Evolutionary conservation across 164 flowering plant species (phyloP), one percentile per base, ranked within the genome.

Genomic region (Berberis thunbergii): DNA sequence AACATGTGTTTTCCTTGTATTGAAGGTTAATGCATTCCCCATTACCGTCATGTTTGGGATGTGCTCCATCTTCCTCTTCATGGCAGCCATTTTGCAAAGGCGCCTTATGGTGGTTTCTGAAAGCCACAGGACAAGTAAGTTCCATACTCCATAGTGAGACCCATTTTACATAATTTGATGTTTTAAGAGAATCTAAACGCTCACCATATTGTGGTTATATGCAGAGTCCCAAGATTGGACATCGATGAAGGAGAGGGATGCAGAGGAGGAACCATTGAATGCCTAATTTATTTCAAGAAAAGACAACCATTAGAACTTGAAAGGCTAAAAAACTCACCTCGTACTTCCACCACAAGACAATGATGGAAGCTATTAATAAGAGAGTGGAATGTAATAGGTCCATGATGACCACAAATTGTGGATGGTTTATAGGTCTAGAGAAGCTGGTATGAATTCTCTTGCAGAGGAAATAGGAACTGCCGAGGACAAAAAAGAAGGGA

Each of bases 41-140:
- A 90, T 90, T 77, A 88, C 96, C 3, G 77, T 94, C 41, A 94
- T 94, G 98, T 87, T 90, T 64, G 97, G 97, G 53, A 94, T 94
- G 98, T 94, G 98, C 85, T 88, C 98, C 2, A 83, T 90, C 70
- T 94, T 94, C 84, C 89, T 94, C 63, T 77, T 87, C 55, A 77
- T 94, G 81, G 92, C 98, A 45, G 79, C 86, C 11, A 58, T 94
- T 63, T 69, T 94, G 77, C 97, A 90, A 69, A 83, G 97, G 80
- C 81, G 98, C 56, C 90, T 94, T 61, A 69, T 78, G 80, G 78
- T 75, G 11, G 85, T 94, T 60, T 77, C 91, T 40, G 98, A 76
- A 59, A 63, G 42, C 64, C 74, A 90, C 48, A 90, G 81, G 79
- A 71, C 90, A 71, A 94, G 96, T 90, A 72, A 77, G 96, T 75